These are phyloP conservation scores for Lotmaria passim DNA, from an alignment of 208 protist genomes.

Conservation along the genomic window DNA sequence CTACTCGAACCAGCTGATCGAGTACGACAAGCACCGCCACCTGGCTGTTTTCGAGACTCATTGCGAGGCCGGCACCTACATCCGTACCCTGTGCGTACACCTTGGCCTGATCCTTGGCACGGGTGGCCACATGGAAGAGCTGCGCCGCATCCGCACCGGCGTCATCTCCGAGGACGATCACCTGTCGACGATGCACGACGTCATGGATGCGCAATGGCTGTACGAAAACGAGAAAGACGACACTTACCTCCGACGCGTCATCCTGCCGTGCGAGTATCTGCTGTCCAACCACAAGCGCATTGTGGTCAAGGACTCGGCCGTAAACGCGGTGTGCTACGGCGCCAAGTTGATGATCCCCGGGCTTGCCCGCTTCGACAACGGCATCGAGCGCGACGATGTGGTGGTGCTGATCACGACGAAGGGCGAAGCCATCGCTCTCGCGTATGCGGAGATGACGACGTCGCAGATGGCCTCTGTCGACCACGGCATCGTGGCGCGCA, in stretches of 20 bases:
- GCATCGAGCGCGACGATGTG: conserved; percentile 97
- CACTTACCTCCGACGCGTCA: conserved; percentile 96
- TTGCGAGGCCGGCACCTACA: conserved; percentile 99
- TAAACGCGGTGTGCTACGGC: conserved; percentile 99
- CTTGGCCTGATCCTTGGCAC: conserved; percentile 98
- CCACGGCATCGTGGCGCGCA: conserved; percentile 98
- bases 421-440: conserved; percentile 99
- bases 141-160: conserved; percentile 98
- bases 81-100: conserved; percentile 99
- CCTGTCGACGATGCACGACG: conserved; percentile 99
- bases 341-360: conserved; percentile 99
- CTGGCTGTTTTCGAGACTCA: conserved; percentile 98
- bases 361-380: conserved; percentile 96
- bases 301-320: conserved; percentile 99
- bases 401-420: conserved; percentile 99
- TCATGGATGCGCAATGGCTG: conserved; percentile 99
- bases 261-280: conserved; percentile 98
- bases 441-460: conserved; percentile 98
- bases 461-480: conserved; percentile 96
- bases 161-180: conserved; percentile 94
- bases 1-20: conserved; percentile 98
- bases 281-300: conserved; percentile 98
- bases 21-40: conserved; percentile 98
- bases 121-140: conserved; percentile 99
- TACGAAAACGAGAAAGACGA: conserved; percentile 98